Evolutionary conservation across 441 rosid species (phyloP), one percentile per base, ranked within the genome.

Genomic region (Adansonia grandidieri): DNA sequence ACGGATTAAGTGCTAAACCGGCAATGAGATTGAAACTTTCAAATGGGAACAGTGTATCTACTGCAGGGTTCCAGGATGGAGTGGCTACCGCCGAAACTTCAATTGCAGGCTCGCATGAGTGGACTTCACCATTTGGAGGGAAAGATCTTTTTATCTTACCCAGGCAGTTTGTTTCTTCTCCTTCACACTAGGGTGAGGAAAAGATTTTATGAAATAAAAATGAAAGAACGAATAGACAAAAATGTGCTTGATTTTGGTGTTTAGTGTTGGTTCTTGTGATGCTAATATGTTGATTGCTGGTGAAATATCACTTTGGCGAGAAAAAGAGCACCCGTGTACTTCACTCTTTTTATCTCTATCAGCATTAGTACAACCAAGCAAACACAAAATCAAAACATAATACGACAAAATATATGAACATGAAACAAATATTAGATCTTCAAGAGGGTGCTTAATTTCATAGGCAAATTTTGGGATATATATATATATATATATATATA

Each of bases 81-180:
- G 61, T 56, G 61, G 61, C 22, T 56, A 20, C 61, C 19, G 19
- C 22, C 17, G 61, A 56, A 56, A 56, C 22, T 56, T 56, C 61
- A 56, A 56, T 2, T 4, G 61, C 19, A 2, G 60, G 60, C 5
- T 54, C 60, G 53, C 53, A 54, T 4, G 61, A 56, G 22, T 56
- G 61, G 61, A 56, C 61, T 56, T 56, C 61, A 17, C 61, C 61
- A 56, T 56, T 56, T 56, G 61, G 19, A 56, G 61, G 61, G 61
- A 56, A 56, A 56, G 61, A 56, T 56, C 61, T 56, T 9, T 56
- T 56, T 56, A 56, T 24, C 20, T 56, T 56, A 56, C 61, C 61
- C 61, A 56, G 20, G 19, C 61, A 56, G 61, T 56, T 56, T 56
- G 61, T 56, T 56, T 56, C 19, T 56, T 56, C 22, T 56, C 61